Evolutionary conservation across 306 rosid species (phyloP), one percentile per base, ranked within the genome.

Genomic region (Medicago ruthenica): DNA sequence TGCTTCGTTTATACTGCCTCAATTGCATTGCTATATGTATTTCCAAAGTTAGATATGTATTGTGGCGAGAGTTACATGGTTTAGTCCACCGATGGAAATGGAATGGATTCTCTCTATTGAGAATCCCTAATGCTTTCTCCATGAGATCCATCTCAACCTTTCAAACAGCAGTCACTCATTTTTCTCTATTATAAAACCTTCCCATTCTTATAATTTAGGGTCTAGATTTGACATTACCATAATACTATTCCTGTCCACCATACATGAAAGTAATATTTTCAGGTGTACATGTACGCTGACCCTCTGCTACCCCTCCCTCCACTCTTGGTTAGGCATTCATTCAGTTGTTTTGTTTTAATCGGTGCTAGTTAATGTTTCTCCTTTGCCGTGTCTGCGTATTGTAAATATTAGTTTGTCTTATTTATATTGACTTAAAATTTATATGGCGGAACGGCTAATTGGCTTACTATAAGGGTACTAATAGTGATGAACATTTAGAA

Each of bases 1-100:
- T 79, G 71, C 68, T 41, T 62, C 75, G 13, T 18, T 60, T 73
- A 44, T 66, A 16, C 15, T 67, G 60, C 61, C 48, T 60, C 75
- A 9, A 51, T 76, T 71, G 65, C 73, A 31, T 72, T 84, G 70
- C 62, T 44, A 50, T 53, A 22, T 62, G 66, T 57, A 22, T 51
- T 24, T 40, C 18, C 24, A 55, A 62, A 70, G 3, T 80, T 75
- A 74, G 47, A 60, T 60, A 15, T 60, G 9, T 8, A 60, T 8
- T 8, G 11, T 6, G 42, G 11, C 18, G 67, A 1, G 67, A 1
- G 41, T 60, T 24, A 34, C 11, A 60, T 60, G 14, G 17, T 7
- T 60, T 34, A 13, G 20, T 60, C 67, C 18, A 13, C 39, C n/a
- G 66, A 57, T 21, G 36, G 62, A 15, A 57, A 10, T 4, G 2